Evolutionary conservation across 352 stramenopile genomes (phyloP), one percentile per base, ranked within the genome.

Genomic region (Phytophthora pinifolia): DNA sequence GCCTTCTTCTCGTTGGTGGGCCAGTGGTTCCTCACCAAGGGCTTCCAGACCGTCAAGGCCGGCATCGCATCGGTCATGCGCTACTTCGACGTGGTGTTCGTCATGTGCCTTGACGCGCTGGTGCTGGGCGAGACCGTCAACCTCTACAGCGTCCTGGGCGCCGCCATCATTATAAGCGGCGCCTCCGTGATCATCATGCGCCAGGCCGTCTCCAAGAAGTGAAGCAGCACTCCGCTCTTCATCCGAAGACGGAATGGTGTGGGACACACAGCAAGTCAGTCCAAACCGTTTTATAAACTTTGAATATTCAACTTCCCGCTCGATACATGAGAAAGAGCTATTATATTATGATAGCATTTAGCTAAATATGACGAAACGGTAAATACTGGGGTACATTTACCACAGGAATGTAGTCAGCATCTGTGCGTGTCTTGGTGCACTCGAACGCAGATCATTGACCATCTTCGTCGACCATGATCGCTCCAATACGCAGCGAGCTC

Each of bases 31-130:
- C 60, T 87, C 44, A 83, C 79, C 12, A 69, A 70, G 13, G 76
- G 79, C 6, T 76, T 86, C 29, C 74, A 89, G 64, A 66, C 68
- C 4, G 79, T 83, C 35, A 74, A 82, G 33, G 74, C 74, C 0
- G 79, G 74, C 3, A 77, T 89, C 44, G 74, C 67, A 2, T 87
- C 76, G 2, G 75, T 86, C 58, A 85, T 89, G 75, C 66, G 70
- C 25, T 86, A 88, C 51, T 81, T 86, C 37, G 73, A 89, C 69
- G 70, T 89, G 29, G 59, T 89, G 1, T 89, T 86, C 43, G 76
- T 89, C 39, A 73, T 89, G 46, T 50, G 76, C 8, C 55, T 74
- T 43, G 79, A 86, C 47, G 72, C 54, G 10, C 56, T 61, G 20
- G 62, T 88, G 6, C 62, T 89, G 0, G 68, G 71, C 13, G 76